phyloP scores from a whole-genome alignment of 2,329 filamentous ascomycete species.

The Neopestalotiopsis sp. region DNA sequence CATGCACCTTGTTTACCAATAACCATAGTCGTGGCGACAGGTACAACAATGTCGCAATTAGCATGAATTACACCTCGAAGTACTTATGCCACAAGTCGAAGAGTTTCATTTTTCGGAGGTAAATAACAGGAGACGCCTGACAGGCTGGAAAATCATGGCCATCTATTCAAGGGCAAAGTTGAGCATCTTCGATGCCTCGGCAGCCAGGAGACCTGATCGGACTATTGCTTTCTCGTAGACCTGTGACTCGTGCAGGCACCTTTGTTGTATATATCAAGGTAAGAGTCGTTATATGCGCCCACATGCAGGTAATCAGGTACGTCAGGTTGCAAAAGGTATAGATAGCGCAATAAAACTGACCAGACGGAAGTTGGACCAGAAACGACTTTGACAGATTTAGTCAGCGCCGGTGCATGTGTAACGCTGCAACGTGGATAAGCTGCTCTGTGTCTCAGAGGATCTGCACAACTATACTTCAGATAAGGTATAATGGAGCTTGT shows the following conservation, averaged over 20 bases:
- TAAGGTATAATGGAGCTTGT: not conserved
- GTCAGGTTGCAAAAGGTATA: not conserved
- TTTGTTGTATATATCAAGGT: not conserved
- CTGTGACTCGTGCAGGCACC: not conserved
- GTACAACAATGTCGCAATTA: not conserved
- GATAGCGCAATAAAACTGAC: too few species aligned
- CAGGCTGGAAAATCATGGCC: not conserved
- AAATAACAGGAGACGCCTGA: not conserved
- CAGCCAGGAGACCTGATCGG: not conserved
- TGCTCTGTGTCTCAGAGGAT: not conserved
- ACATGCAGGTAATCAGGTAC: not conserved
- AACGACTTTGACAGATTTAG: not conserved
- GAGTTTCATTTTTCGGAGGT: not conserved
- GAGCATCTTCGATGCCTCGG: not conserved
- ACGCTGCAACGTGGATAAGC: not conserved
- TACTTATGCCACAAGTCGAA: not conserved
- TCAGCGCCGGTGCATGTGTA: not conserved
- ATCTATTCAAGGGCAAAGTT: not conserved
- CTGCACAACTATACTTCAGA: not conserved
- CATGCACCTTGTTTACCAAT: not conserved
- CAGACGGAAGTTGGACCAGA: too few species aligned
- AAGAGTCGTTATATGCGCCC: not conserved
- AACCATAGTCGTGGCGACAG: not conserved
- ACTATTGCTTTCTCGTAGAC: not conserved
- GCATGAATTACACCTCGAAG: not conserved